Base-by-base conservation (phyloP, 2,329 filamentous ascomycete species). In the Diaporthe citriasiana region DNA sequence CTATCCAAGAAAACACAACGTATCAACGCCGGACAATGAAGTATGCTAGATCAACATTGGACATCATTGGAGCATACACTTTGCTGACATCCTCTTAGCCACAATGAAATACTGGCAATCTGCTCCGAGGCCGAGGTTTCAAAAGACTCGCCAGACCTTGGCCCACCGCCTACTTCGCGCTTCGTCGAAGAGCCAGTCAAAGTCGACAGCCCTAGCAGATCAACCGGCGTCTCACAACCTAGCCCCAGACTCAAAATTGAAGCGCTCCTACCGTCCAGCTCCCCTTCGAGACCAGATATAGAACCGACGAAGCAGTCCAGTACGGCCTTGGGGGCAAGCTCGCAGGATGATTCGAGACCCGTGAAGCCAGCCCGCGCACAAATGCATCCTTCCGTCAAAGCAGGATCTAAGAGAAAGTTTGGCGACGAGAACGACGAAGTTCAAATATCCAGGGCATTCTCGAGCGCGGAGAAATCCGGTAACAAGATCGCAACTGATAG, bases 1-100 rank as follows among this genome's bases (percentile, higher is more conserved):
- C 91, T 0, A 95, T 96, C 68, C 84, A 88, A 50, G 94, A 96
- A 81, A 89, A 90, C 80, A 94, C 93, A 79, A 83, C 86, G 2
- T 94, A 90, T 79, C 91, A 92, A 15, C 86, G 93, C 70, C 87
- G 87, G 77, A 94, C 93, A 13, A 85, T 95, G 79, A 92, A 90
- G 92, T 94, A 85, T 74, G 89, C 84, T 8, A 50, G 17, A 50
- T 4, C 27, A 17, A 76, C 74, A 30, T 5, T 25, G 19, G 1
- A 35, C 3, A 45, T 17, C 27, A 22, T 7, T 22, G 13, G 25
- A 13, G 3, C 22, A 12, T 56, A n/a, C 15, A 2, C 9, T 65
- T 50, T 77, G 60, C 82, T 85, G 78, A 86, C 81, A 22, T 17
- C 15, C 1, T 25, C 13, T 10, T 35, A 92, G 90, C 76, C 86